phyloP scores from a whole-genome alignment of 352 stramenopile species.

The Phytophthora lateralis region DNA sequence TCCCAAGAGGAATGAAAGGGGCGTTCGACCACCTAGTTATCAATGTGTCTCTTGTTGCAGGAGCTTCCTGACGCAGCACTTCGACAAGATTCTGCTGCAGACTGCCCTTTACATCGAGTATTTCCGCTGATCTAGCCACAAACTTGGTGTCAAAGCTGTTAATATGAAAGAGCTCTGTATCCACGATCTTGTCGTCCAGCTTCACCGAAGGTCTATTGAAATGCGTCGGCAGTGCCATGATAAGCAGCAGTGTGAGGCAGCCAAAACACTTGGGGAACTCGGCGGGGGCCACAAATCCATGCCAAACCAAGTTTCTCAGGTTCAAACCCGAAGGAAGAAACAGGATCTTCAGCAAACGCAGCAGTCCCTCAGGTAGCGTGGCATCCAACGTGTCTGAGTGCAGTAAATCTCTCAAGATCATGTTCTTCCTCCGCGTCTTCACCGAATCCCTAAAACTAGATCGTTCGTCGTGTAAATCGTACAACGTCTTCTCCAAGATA shows the following conservation, averaged over 20 bases:
- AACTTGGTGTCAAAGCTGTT: conserved; percentile 38
- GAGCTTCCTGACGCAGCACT: conserved; percentile 12
- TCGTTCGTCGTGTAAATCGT: conserved; percentile 50
- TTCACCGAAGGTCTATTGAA: conserved; percentile 1
- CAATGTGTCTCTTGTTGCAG: background rate
- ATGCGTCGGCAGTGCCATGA: conserved; percentile 44
- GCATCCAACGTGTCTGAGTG: conserved; percentile 43
- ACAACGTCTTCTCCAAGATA: conserved; percentile 65
- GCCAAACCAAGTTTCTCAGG: conserved; percentile 72
- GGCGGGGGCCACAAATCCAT: conserved; percentile 60
- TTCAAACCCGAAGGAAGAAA: conserved; percentile 71
- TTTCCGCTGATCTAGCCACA: conserved; percentile 12
- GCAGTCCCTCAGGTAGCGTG: conserved; percentile 42
- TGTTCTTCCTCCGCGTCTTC: conserved; percentile 46
- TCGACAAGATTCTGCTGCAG: conserved; percentile 11
- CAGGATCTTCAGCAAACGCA: conserved; percentile 54
- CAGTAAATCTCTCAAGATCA: conserved; percentile 73
- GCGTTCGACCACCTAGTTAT: conserved; percentile 18
- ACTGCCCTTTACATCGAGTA: background rate
- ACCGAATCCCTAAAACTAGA: background rate
- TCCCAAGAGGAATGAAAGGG: conserved; percentile 48
- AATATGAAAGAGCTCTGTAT: conserved; percentile 26
- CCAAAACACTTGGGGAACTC: conserved; percentile 66
- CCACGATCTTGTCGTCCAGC: background rate
- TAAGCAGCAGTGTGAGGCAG: conserved; percentile 53